Base-by-base conservation (phyloP, 768 basidiomycete genomes). In the Boletellus sp. region DNA sequence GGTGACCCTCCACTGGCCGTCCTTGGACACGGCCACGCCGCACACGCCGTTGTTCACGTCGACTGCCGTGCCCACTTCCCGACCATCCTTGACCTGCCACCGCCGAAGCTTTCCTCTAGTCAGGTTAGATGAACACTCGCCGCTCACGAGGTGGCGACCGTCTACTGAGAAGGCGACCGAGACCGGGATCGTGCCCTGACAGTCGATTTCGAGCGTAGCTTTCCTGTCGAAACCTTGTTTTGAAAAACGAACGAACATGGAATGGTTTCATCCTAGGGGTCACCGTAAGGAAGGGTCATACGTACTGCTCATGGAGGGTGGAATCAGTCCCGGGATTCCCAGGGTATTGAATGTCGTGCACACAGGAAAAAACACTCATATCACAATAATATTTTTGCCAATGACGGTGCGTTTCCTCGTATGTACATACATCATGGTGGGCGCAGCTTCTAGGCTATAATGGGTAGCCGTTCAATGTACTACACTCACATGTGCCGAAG, bases 1-100 rank as follows among this genome's bases (percentile, higher is more conserved):
- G 9, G 32, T 35, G 12, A 55, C 40, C 22, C 54, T 35, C 54
- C 52, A 54, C 37, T 20, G 34, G 9, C 43, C 54, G 37, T 55
- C 54, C 10, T 54, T 55, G 4, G 54, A 55, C 4, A 50, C 28
- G 2, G 24, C 37, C 7, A 46, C 26, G 17, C 45, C 44, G 20
- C 24, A 35, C 35, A 23, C 42, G 9, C 38, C 35, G 16, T 48
- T 40, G 11, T 1, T 32, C 28, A 20, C 23, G 7, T 48, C 43
- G 19, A 34, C 35, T 1, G 43, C 5, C 10, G 39, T 7, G 1
- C 20, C 39, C 4, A 20, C 19, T 13, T 43, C 26, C 20, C 41
- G 23, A 24, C 41, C 45, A 10, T 46, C 45, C 37, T 37, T 46
- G 33, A 49, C 12, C 10, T 28, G 12, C 23, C 23, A 55, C n/a